phyloP scores from a whole-genome alignment of 164 flowering plant species.

The Kalanchoe fedtschenkoi region DNA sequence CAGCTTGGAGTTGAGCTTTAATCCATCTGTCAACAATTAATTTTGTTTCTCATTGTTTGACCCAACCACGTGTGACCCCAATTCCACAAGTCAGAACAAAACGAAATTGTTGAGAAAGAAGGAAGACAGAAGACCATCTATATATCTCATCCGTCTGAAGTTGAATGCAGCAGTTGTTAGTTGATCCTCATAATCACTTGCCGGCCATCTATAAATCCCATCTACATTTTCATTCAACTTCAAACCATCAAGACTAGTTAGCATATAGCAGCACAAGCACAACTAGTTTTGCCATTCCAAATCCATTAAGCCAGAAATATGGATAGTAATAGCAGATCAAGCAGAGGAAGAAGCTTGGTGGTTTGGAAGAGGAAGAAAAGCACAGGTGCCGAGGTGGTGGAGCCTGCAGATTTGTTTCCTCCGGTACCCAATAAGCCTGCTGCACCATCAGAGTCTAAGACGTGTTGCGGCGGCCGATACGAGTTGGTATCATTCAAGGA shows the following conservation, averaged over 20 bases:
- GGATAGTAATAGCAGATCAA: not conserved
- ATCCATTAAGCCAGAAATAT: no score
- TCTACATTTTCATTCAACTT: not conserved
- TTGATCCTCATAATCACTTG: slow-evolving; percentile 3
- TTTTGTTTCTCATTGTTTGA: not conserved
- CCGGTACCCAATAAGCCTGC: not conserved
- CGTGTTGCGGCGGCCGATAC: not conserved
- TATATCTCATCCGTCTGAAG: no score
- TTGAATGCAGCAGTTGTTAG: not conserved
- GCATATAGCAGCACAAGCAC: no score
- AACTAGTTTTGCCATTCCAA: no score
- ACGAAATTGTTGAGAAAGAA: no score
- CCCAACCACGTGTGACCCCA: no score
- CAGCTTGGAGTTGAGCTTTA: no score
- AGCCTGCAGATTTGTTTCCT: not conserved
- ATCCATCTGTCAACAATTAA: not conserved
- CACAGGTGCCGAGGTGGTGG: not conserved
- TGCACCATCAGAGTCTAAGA: not conserved
- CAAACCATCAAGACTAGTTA: not conserved
- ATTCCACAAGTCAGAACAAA: no score
- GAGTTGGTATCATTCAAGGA: slow-evolving; percentile 2
- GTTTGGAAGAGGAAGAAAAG: slow-evolving; percentile 3
- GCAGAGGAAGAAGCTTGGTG: slow-evolving; percentile 6
- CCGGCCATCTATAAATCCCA: not conserved
- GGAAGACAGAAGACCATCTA: no score